Percentiles rank a stretch among this genome's conserved stretches.
Conservation (phyloP, 1,139 yeast genomes). For the Hemisphaericaspora lyxosophila region DNA sequence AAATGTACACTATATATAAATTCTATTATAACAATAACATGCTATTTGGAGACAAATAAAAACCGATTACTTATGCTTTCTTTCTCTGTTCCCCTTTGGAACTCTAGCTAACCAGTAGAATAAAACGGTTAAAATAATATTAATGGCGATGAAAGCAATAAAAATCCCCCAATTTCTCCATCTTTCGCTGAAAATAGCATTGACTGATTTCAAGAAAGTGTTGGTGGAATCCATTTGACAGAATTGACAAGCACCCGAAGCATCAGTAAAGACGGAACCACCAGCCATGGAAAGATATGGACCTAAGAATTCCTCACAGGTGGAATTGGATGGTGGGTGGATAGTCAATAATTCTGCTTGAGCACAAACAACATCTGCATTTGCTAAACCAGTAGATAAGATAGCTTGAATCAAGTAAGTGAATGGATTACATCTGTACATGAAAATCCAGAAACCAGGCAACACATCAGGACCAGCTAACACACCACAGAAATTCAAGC, state of each 20-base stretch:
- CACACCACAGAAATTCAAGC: slow-evolving; percentile 40
- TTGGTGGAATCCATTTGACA: slow-evolving; percentile 55
- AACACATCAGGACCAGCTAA: slow-evolving; percentile 24
- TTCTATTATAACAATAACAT: not conserved
- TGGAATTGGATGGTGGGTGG: slow-evolving; percentile 45
- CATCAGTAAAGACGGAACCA: slow-evolving; percentile 46
- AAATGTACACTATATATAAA: not conserved
- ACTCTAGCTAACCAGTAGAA: slow-evolving; percentile 78
- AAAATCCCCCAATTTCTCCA: slow-evolving; percentile 75
- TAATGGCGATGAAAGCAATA: slow-evolving; percentile 47
- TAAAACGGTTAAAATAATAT: slow-evolving; percentile 50
- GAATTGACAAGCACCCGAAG: slow-evolving; percentile 42
- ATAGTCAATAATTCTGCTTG: slow-evolving; percentile 26
- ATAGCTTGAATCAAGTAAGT: slow-evolving; percentile 52
- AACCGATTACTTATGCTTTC: slow-evolving; percentile 13
- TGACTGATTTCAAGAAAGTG: slow-evolving; percentile 45
- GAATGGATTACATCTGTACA: slow-evolving; percentile 65
- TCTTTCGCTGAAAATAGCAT: slow-evolving; percentile 44
- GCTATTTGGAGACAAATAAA: not conserved
- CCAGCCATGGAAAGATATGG: slow-evolving; percentile 47
- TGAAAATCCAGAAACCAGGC: slow-evolving; percentile 52
- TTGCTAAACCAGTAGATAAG: slow-evolving; percentile 27
- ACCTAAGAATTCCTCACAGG: slow-evolving; percentile 55
- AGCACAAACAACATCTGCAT: slow-evolving; percentile 26
- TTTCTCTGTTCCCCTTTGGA: slow-evolving; percentile 46